phyloP scores from a whole-genome alignment of 805 yeast species.

The Ascoidea rubescens region DNA sequence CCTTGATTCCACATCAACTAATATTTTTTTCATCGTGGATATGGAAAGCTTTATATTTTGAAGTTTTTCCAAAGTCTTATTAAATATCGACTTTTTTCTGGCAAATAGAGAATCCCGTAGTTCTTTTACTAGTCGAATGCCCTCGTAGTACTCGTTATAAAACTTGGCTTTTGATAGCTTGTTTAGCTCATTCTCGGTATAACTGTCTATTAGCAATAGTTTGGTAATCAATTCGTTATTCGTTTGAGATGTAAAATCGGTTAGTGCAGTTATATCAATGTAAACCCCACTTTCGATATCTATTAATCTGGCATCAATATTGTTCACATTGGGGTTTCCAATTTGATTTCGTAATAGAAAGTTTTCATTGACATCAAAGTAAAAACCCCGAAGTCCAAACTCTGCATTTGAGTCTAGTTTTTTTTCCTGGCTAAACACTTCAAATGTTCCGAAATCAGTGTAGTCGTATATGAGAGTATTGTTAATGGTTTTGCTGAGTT shows the following conservation, averaged over 20 bases:
- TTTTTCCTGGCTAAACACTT: constrained; percentile 14
- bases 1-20: background rate
- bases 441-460: constrained; percentile 19
- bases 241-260: constrained; percentile 12
- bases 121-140: background rate
- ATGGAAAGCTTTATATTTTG: background rate
- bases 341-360: background rate
- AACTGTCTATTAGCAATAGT: background rate
- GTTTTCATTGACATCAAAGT: constrained; percentile 25
- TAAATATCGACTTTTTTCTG: background rate
- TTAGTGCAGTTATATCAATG: constrained; percentile 33
- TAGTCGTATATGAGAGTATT: constrained; percentile 34
- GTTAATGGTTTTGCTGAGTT: constrained; percentile 31
- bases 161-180: background rate
- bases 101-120: background rate
- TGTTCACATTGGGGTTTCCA: constrained; percentile 15
- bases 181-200: background rate
- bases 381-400: constrained; percentile 22
- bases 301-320: constrained; percentile 28
- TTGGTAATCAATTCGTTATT: background rate
- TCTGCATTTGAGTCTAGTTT: background rate
- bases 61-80: background rate
- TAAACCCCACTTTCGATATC: constrained; percentile 35
- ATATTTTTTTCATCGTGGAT: too few relatives aligned
- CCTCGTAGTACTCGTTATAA: background rate